Percentiles rank a stretch among this genome's conserved stretches.
These are phyloP conservation scores for Hypoxylon sp. DNA, from an alignment of 2,329 filamentous ascomycete genomes.

Conservation along the genomic window DNA sequence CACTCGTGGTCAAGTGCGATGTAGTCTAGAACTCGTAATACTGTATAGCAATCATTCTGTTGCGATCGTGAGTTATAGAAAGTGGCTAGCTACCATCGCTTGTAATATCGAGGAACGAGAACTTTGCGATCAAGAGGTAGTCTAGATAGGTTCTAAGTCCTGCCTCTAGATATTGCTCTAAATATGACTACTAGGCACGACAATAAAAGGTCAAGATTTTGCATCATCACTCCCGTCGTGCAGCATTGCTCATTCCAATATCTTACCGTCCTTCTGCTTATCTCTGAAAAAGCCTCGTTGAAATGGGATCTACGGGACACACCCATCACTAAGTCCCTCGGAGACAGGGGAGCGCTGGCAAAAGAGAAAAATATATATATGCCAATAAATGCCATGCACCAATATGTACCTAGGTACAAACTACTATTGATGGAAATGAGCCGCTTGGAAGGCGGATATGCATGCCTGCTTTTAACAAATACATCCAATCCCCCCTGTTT, in stretches of 20 bases:
- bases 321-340: background rate
- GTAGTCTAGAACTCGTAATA: background rate
- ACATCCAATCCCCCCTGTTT: background rate
- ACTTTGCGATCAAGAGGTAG: too few relatives aligned
- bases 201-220: background rate
- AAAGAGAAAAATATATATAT: background rate
- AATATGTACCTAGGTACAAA: too few relatives aligned
- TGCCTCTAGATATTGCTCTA: background rate
- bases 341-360: too few relatives aligned
- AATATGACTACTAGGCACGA: background rate
- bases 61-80: too few relatives aligned
- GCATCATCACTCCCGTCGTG: background rate
- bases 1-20: background rate
- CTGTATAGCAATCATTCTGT: background rate
- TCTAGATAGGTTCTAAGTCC: background rate
- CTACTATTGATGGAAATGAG: too few relatives aligned
- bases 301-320: background rate
- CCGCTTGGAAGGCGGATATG: background rate
- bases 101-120: too few relatives aligned
- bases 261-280: background rate
- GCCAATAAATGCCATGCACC: background rate
- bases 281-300: background rate
- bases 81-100: too few relatives aligned
- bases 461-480: background rate
- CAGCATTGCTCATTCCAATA: background rate